Evolutionary conservation across 148 eudicot species (phyloP), one percentile per base, ranked within the genome.

Genomic region (Talinum fruticosum): DNA sequence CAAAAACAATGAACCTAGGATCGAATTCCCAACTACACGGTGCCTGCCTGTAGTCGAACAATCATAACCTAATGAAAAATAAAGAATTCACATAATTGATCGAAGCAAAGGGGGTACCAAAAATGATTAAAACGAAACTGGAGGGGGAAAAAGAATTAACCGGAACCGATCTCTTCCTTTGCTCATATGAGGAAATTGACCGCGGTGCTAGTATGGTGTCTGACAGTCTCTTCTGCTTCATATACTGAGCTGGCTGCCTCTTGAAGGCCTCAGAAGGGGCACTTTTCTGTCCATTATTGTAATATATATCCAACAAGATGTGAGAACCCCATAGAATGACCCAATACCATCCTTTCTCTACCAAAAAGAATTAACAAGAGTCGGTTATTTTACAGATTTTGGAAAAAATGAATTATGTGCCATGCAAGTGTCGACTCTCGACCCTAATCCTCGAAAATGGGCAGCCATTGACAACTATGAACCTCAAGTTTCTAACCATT

Each of bases 361-460:
- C 82, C 82, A 81, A 83, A 81, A 86, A 85, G 81, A 82, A 87
- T 79, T 80, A 75, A 86, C 66, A 77, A 82, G 54, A 24, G 69
- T 76, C 16, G 32, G 81, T 78, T 86, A 86, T 86, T 76, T 81
- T 88, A 90, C 92, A 90, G 78, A 82, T 86, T 59, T 59, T 59
- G 67, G 83, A 83, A 87, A 90, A 59, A 59, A 59, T 59, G 64
- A 62, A 26, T 62, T 62, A 18, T 62, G 34, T 24, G 32, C 32
- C 66, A 62, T 76, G 57, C 57, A 19, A 51, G 15, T 41, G 24
- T 54, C 24, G 26, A 54, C 5, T 28, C 15, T 62, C 33, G 14
- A 62, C 66, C 33, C 15, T 62, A 62, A 14, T 62, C 66, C 33
- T 51, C n/a, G 30, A 62, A 62, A 8, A 62, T 10, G 66, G 66